Base-by-base conservation (phyloP, 441 rosid genomes). In the Arabidopsis lyrata region DNA sequence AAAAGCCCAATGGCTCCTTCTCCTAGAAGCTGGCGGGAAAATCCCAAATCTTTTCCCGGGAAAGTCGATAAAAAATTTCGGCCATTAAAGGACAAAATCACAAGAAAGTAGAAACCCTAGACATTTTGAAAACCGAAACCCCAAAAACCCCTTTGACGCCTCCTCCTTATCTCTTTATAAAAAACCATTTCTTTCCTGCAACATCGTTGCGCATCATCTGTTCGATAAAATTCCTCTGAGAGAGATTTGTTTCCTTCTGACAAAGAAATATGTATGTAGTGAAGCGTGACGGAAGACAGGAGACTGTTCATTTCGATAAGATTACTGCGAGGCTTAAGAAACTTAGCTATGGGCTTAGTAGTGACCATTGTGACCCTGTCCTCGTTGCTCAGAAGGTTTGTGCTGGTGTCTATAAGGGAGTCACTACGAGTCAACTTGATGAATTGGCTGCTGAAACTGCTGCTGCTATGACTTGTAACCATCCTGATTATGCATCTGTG, bases 371-470 rank as follows among this genome's bases (percentile, higher is more conserved):
- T 24, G 99, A 95, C 48, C 93, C 98, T 0, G 98, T 95, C 16
- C 86, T 91, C 61, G 99, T 95, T 9, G 61, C 99, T 1, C 99
- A 95, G 88, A 95, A 93, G 84, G 98, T 95, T 14, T 95, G 98
- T 42, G 93, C 94, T 13, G 98, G 99, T 31, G 98, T 95, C 50
- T 95, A 91, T 72, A 93, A 91, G 75, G 99, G 98, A 14, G 97
- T 95, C 48, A 92, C 98, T 6, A 95, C 99, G 10, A 92, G 91
- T 63, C 99, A 91, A 74, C 95, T 95, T 7, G 99, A 95, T 78
- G 99, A 95, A 59, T 84, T 95, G 83, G 99, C 98, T 1, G 98
- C 99, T 1, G 99, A 95, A 73, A 95, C 99, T 3, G 95, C 99
- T 3, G 99, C 99, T 24, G 95, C 98, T 36, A 82, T 95, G 99